A percentile compares a stretch with the other conserved stretches of the same genome.
phyloP scores from a whole-genome alignment of 2,329 filamentous ascomycete genomes.

The Fusarium torreyae region DNA sequence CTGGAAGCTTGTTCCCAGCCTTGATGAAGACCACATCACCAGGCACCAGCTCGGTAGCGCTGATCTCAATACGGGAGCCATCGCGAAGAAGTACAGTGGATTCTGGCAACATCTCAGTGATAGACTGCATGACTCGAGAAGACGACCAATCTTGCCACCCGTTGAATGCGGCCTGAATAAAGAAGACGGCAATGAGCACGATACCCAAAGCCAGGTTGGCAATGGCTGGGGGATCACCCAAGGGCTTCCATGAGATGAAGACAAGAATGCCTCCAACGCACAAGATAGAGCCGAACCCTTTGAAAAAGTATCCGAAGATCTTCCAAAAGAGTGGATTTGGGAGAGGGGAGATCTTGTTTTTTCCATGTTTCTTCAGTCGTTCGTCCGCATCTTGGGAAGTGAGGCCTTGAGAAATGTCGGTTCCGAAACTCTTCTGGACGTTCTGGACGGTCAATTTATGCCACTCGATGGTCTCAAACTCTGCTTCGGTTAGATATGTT shows the following conservation, averaged over 20 bases:
- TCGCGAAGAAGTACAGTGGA: no score
- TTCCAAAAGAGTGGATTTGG: slow-evolving; percentile 51
- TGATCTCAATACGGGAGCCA: slow-evolving; percentile 60
- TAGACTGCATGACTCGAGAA: slow-evolving; percentile 82
- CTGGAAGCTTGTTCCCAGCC: slow-evolving; percentile 80
- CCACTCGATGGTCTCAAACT: no score
- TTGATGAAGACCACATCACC: slow-evolving; percentile 79
- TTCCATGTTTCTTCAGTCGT: no score
- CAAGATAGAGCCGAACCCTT: slow-evolving; percentile 81
- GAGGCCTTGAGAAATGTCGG: no score
- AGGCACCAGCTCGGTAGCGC: slow-evolving; percentile 75
- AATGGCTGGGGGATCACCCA: slow-evolving; percentile 77
- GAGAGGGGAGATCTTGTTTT: no score
- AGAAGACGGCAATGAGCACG: slow-evolving; percentile 78
- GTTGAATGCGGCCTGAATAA: slow-evolving; percentile 79
- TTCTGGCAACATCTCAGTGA: slow-evolving; percentile 85
- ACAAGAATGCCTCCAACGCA: slow-evolving; percentile 79
- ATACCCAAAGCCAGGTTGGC: slow-evolving; percentile 82
- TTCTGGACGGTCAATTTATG: no score
- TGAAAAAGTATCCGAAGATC: slow-evolving; percentile 80
- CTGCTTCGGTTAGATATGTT: no score
- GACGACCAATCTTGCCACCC: slow-evolving; percentile 83
- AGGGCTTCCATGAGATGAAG: slow-evolving; percentile 82
- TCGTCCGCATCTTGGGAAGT: no score
- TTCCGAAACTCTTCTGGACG: no score